Conservation (phyloP, 139 green algal genomes). For the Deuterostichococcus epilithicus region DNA sequence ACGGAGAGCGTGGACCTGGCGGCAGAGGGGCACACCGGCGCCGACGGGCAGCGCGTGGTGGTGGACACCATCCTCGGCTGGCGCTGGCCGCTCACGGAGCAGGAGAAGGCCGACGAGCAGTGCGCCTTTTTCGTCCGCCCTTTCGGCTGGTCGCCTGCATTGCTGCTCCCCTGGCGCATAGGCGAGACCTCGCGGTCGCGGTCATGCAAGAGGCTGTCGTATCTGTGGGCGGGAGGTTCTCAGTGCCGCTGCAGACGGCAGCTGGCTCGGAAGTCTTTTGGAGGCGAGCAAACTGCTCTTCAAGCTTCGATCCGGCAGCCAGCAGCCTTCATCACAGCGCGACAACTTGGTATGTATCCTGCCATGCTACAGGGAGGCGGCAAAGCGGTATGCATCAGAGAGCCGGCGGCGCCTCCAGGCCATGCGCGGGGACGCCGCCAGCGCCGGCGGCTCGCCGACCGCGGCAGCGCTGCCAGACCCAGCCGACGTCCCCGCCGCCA, state of each 20-base stretch:
- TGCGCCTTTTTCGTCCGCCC: background rate
- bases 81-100: constrained; percentile 44
- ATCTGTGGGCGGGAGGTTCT: no score
- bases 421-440: background rate
- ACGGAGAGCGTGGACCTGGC: background rate
- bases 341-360: no score
- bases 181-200: no score
- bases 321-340: no score
- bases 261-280: no score
- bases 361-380: background rate
- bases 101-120: constrained; percentile 28
- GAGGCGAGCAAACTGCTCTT: no score
- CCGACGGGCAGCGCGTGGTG: constrained; percentile 17
- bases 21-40: background rate
- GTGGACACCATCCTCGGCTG: constrained; percentile 74
- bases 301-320: no score
- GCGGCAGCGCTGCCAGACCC: background rate
- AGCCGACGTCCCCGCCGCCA: background rate
- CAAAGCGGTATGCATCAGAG: background rate
- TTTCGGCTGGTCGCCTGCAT: no score
- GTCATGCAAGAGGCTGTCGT: no score
- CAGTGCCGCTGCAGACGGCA: no score
- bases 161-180: no score
- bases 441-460: background rate
- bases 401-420: background rate